Conservation (phyloP, 345 rosid genomes). For the Eucalyptus regnans region DNA sequence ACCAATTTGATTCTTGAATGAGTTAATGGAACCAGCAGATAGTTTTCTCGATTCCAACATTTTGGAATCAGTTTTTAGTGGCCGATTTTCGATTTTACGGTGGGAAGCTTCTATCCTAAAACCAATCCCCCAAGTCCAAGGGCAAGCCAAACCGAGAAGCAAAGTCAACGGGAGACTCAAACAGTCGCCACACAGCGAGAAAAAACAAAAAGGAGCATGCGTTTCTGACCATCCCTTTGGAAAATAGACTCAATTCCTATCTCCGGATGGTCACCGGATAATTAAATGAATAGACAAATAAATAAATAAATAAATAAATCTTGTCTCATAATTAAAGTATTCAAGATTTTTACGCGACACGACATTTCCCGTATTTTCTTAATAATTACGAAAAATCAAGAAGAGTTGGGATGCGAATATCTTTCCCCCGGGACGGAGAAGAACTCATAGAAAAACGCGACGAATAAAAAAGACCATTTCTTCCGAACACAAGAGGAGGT, state of each 20-base stretch:
- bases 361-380: background rate
- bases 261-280: background rate
- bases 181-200: background rate
- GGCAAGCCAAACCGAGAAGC: background rate
- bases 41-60: no score
- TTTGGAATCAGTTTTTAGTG: background rate
- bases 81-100: no score
- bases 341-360: background rate
- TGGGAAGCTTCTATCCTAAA: background rate
- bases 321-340: background rate
- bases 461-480: background rate
- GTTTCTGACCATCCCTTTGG: background rate
- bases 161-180: background rate
- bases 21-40: background rate
- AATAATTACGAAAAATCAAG: background rate
- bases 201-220: background rate
- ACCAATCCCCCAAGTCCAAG: background rate
- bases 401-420: background rate
- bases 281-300: background rate
- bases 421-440: background rate
- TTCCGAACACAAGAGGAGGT: background rate
- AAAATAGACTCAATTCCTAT: background rate
- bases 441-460: background rate
- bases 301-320: background rate
- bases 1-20: background rate